Evolutionary conservation across 1,284 basidiomycete genomes (phyloP), one percentile per base, ranked within the genome.

Genomic region (Cystobasidium sp.): DNA sequence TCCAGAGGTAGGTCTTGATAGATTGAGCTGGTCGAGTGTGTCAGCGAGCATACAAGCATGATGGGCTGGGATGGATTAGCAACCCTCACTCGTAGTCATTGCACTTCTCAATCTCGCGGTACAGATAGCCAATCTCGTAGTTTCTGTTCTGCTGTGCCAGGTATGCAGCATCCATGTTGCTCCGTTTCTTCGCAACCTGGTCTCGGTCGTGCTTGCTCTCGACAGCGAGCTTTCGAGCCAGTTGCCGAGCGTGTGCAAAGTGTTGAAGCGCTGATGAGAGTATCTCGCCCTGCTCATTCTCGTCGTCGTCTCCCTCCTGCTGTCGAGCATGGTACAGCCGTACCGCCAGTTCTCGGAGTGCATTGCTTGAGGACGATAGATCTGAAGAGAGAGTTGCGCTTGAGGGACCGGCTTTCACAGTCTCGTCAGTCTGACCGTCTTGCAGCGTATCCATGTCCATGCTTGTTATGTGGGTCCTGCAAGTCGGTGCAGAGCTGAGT

Each of bases 81-180:
- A 41, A 31, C 18, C 43, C 74, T n/a, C 44, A 79, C 79, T 78
- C 77, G 65, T 77, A 80, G 53, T 79, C 77, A 46, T 78, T 72
- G 65, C 78, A 79, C 10, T 77, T 76, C 1, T 67, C 62, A 61
- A 80, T 80, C 62, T 80, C 79, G 1, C 76, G 63, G 66, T 77
- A 75, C 24, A 80, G 75, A 63, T 80, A 78, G 44, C 78, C 77
- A 22, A 75, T 75, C 72, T 80, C 78, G 43, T 77, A 80, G 31
- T 77, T 75, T 22, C 77, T 67, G 68, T 80, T 80, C 76, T 80
- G 70, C 52, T 46, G 56, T 7, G 70, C 70, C 51, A 73, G 63
- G 52, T 51, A 61, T 18, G 51, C 52, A 37, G 51, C 63, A 53
- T 73, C 70, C 49, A 73, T 55, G 16, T 37, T 49, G 39, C 46